Conservation (phyloP, 495 filamentous ascomycete species). For the Talaromyces nanjingensis region DNA sequence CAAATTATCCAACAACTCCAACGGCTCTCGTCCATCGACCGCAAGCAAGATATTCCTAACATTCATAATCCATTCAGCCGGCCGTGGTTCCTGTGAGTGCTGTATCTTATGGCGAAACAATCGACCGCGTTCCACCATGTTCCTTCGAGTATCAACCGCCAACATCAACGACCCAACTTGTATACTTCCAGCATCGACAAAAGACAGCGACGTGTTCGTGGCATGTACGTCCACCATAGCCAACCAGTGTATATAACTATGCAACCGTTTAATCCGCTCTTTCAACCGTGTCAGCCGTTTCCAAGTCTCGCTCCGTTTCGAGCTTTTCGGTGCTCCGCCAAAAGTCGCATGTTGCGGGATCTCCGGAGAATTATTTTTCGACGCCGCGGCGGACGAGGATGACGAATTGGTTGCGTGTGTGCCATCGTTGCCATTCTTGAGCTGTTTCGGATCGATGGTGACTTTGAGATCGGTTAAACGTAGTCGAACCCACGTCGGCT, state of each 20-base stretch:
- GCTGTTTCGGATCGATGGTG: slow-evolving; percentile 65
- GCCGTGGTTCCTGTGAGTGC: slow-evolving; percentile 61
- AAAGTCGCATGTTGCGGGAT: slow-evolving; percentile 12
- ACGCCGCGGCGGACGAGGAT: slow-evolving; percentile 18
- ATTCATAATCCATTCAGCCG: slow-evolving; percentile 91
- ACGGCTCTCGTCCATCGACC: slow-evolving; percentile 72
- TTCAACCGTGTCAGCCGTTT: slow-evolving; percentile 65
- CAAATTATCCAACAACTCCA: slow-evolving; percentile 85
- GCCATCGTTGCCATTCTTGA: slow-evolving; percentile 40
- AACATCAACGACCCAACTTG: slow-evolving; percentile 80
- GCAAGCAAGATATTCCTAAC: slow-evolving; percentile 82
- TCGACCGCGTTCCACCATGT: slow-evolving; percentile 84
- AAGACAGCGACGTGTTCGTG: slow-evolving; percentile 63
- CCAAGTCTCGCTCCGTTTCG: slow-evolving; percentile 66
- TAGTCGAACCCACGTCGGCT: slow-evolving; percentile 94
- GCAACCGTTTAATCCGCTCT: slow-evolving; percentile 76
- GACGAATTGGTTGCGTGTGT: slow-evolving; percentile 17
- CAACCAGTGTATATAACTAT: slow-evolving; percentile 83
- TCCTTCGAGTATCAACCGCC: slow-evolving; percentile 81
- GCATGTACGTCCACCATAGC: slow-evolving; percentile 86
- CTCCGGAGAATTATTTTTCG: slow-evolving; percentile 13
- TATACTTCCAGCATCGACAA: slow-evolving; percentile 73
- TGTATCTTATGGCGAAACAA: slow-evolving; percentile 80
- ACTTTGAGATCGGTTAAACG: slow-evolving; percentile 76
- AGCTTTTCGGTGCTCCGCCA: slow-evolving; percentile 17